Evolutionary conservation across 306 rosid genomes (phyloP).

Genomic region (Mucuna pruriens): DNA sequence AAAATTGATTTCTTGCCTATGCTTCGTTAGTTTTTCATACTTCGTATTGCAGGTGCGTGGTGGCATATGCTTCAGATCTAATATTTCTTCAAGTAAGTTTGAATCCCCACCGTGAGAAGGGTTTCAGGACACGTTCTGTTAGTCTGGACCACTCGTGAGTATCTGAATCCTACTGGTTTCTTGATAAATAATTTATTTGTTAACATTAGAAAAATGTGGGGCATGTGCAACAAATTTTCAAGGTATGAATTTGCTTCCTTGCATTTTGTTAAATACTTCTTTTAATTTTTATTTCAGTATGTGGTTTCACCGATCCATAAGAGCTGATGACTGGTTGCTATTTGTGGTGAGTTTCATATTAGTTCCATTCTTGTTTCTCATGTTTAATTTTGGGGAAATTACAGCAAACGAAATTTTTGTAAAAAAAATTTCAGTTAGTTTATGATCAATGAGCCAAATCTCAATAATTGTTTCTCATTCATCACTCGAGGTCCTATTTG

Average conservation of each 20-base stretch:
- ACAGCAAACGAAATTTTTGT: neutral
- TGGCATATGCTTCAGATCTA: slow-evolving; percentile 90
- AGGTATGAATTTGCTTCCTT: neutral
- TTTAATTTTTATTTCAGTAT: slow-evolving; percentile 54
- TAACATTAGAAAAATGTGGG: slow-evolving; percentile 7
- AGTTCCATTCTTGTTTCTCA: slow-evolving; percentile 11
- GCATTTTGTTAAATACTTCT: neutral
- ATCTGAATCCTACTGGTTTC: slow-evolving; percentile 10
- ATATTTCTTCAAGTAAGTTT: slow-evolving; percentile 74
- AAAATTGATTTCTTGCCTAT: neutral
- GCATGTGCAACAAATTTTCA: neutral
- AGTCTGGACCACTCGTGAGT: slow-evolving; percentile 98
- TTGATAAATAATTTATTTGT: slow-evolving; percentile 7
- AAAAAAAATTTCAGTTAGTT: slow-evolving; percentile 22
- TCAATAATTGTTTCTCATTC: neutral
- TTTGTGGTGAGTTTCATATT: slow-evolving; percentile 63
- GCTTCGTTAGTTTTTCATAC: neutral
- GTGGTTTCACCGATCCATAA: slow-evolving; percentile 89
- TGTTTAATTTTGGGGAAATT: neutral
- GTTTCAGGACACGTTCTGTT: slow-evolving; percentile 65
- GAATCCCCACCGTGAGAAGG: slow-evolving; percentile 86
- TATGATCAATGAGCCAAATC: neutral
- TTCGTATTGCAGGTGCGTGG: slow-evolving; percentile 73
- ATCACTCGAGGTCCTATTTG: neutral
- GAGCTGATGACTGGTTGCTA: slow-evolving; percentile 93